A percentile compares a stretch with the other conserved stretches of the same genome.
These are phyloP conservation scores for Pyricularia sp. DNA, from an alignment of 2,329 filamentous ascomycete genomes.

Conservation along the genomic window DNA sequence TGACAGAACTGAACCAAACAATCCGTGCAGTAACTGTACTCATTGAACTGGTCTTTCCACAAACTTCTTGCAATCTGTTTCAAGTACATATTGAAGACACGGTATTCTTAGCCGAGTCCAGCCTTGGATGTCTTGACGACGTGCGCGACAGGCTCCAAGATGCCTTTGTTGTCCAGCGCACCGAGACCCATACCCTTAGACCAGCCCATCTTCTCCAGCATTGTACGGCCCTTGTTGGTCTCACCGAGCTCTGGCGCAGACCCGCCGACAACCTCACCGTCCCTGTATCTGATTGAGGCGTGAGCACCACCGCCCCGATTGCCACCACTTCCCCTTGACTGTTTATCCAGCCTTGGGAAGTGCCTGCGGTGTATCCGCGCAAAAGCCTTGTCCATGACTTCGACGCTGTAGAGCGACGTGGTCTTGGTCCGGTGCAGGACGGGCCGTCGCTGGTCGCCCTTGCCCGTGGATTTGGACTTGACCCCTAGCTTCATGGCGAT, in stretches of 20 bases:
- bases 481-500: constrained; percentile 66
- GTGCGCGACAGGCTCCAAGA: constrained; percentile 75
- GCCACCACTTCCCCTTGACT: constrained; percentile 12
- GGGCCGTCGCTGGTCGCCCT: constrained; percentile 63
- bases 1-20: no score
- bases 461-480: constrained; percentile 76
- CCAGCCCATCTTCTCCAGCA: constrained; percentile 99
- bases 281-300: constrained; percentile 51
- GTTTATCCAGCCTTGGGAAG: constrained; percentile 40
- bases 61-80: neutral
- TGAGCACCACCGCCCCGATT: constrained; percentile 22
- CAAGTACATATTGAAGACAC: neutral
- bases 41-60: no score
- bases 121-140: constrained; percentile 81
- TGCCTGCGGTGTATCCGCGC: constrained; percentile 41
- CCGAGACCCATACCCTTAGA: constrained; percentile 77
- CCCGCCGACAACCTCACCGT: constrained; percentile 83
- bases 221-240: constrained; percentile 73
- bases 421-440: constrained; percentile 64
- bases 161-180: constrained; percentile 74
- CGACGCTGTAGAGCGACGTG: constrained; percentile 53
- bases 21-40: no score
- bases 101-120: constrained; percentile 54
- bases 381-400: constrained; percentile 39
- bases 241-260: constrained; percentile 74